A percentile compares a stretch with the other conserved stretches of the same genome.
phyloP scores from a whole-genome alignment of 1,284 basidiomycete genomes.

The Fomes fomentarius region DNA sequence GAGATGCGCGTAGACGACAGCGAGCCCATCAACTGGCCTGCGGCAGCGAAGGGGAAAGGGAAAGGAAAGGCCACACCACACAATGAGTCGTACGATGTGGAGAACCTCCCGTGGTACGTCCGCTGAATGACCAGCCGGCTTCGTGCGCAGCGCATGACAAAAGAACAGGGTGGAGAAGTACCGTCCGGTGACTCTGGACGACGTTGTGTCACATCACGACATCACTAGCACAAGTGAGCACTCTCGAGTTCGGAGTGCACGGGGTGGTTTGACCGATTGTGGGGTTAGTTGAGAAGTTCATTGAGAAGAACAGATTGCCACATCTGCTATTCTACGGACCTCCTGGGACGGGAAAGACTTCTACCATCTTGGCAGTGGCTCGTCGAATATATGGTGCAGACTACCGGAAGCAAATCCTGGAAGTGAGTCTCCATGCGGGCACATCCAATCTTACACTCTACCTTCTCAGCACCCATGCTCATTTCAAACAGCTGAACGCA shows the following conservation, averaged over 20 bases:
- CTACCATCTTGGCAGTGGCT: slow-evolving; percentile 96
- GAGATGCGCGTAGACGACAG: slow-evolving; percentile 56
- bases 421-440: no score
- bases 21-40: slow-evolving; percentile 39
- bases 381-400: slow-evolving; percentile 87
- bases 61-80: slow-evolving; percentile 68
- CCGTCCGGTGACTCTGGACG: slow-evolving; percentile 83
- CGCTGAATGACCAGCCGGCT: not conserved
- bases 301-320: slow-evolving; percentile 92
- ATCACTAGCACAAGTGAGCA: slow-evolving; percentile 88
- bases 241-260: not conserved
- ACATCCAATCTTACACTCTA: not conserved
- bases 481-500: slow-evolving; percentile 78
- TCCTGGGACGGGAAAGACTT: slow-evolving; percentile 97
- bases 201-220: slow-evolving; percentile 94
- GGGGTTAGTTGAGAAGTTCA: slow-evolving; percentile 94
- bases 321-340: slow-evolving; percentile 98
- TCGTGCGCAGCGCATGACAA: not conserved
- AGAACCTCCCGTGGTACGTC: slow-evolving; percentile 74
- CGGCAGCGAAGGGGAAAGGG: slow-evolving; percentile 48
- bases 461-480: not conserved
- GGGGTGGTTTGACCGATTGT: not conserved
- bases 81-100: slow-evolving; percentile 48
- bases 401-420: slow-evolving; percentile 91
- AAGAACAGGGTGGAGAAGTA: slow-evolving; percentile 91